A percentile compares a stretch with the other conserved stretches of the same genome.
These are phyloP conservation scores for Tricholoma flavovirens DNA, from an alignment of 768 basidiomycete genomes.

Conservation along the genomic window DNA sequence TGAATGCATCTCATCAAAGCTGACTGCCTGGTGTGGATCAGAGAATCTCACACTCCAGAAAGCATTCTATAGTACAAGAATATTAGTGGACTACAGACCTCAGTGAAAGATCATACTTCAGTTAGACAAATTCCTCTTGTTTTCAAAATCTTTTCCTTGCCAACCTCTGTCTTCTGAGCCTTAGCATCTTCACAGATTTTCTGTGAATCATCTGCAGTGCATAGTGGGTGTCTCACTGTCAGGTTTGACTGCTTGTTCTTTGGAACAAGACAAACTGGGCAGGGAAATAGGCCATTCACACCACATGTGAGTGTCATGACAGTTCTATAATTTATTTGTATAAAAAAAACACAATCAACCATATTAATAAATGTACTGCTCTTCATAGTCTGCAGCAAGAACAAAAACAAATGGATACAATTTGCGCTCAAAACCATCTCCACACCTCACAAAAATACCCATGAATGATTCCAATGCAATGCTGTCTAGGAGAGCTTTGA, in stretches of 20 bases:
- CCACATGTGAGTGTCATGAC: slow-evolving; percentile 34
- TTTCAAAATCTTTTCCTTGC: slow-evolving; percentile 26
- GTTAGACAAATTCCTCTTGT: background rate
- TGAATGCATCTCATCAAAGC: slow-evolving; percentile 32
- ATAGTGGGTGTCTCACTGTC: slow-evolving; percentile 5
- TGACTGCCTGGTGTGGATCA: slow-evolving; percentile 26
- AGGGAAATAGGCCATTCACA: slow-evolving; percentile 21
- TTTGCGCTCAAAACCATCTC: slow-evolving; percentile 8
- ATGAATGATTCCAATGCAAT: slow-evolving; percentile 7
- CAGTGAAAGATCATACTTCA: background rate
- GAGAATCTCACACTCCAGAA: slow-evolving; percentile 32
- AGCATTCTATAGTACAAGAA: slow-evolving; percentile 24
- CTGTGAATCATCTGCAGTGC: slow-evolving; percentile 7
- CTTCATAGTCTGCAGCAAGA: slow-evolving; percentile 27
- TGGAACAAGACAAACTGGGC: slow-evolving; percentile 29
- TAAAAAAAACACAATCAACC: background rate
- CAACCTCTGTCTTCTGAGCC: background rate
- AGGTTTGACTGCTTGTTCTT: slow-evolving; percentile 18
- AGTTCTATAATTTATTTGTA: slow-evolving; percentile 16
- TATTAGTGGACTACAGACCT: background rate
- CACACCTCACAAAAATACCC: slow-evolving; percentile 10
- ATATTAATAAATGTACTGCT: slow-evolving; percentile 21
- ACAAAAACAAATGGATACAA: slow-evolving; percentile 25
- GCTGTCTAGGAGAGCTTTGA: slow-evolving; percentile 15
- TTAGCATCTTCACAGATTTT: slow-evolving; percentile 6